phyloP scores from a whole-genome alignment of 1,284 basidiomycete species.

The Ceraceosorus guamensis region DNA sequence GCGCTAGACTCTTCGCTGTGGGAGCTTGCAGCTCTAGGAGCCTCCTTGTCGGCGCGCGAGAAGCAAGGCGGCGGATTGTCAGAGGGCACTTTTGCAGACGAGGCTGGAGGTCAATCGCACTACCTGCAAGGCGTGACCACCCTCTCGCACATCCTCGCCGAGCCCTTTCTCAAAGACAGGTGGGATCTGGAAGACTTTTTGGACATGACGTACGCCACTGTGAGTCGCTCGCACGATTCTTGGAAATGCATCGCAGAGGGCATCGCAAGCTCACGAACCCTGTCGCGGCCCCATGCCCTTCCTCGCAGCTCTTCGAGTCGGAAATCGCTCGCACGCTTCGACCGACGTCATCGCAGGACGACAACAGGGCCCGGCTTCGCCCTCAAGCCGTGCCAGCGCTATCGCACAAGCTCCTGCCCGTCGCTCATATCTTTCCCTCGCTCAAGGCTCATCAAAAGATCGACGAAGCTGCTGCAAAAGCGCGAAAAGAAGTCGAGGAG shows the following conservation, averaged over 20 bases:
- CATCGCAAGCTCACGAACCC: not conserved
- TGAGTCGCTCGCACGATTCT: slow-evolving; percentile 51
- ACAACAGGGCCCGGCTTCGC: slow-evolving; percentile 5
- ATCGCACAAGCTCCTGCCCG: slow-evolving; percentile 5
- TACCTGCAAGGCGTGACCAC: slow-evolving; percentile 79
- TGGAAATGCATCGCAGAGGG: not conserved
- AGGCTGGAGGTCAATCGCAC: slow-evolving; percentile 55
- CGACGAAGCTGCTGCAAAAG: not conserved
- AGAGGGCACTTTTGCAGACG: not conserved
- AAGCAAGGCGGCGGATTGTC: slow-evolving; percentile 5
- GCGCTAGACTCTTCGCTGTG: slow-evolving; percentile 83
- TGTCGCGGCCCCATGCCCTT: not conserved
- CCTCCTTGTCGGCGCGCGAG: slow-evolving; percentile 10
- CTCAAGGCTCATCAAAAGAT: slow-evolving; percentile 1
- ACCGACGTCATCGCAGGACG: slow-evolving; percentile 2
- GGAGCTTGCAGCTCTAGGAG: slow-evolving; percentile 72
- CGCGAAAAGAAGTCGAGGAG: slow-evolving; percentile 6
- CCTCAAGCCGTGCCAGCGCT: slow-evolving; percentile 11
- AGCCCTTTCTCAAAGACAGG: slow-evolving; percentile 83
- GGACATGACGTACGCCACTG: slow-evolving; percentile 88
- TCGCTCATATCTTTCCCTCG: slow-evolving; percentile 9
- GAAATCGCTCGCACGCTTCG: slow-evolving; percentile 68
- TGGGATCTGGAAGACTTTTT: slow-evolving; percentile 93
- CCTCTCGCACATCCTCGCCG: slow-evolving; percentile 74
- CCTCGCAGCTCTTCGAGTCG: slow-evolving; percentile 66